These are phyloP conservation scores for Scalesia atractyloides DNA, from an alignment of 129 eudicot genomes.

Conservation along the genomic window DNA sequence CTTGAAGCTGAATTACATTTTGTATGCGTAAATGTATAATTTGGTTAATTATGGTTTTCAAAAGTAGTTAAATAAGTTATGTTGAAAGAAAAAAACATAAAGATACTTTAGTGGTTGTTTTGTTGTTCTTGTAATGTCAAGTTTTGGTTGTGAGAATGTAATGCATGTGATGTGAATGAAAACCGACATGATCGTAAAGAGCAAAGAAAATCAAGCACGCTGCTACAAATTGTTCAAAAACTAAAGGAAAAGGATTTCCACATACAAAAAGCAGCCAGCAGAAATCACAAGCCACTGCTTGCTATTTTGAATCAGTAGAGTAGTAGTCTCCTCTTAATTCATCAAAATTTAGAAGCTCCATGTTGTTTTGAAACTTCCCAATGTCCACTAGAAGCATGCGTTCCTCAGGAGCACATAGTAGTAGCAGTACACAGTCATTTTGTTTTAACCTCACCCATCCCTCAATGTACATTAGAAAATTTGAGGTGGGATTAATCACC, in stretches of 20 bases:
- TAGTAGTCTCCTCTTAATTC: not conserved
- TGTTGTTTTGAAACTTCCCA: not conserved
- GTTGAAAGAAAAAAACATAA: too few relatives aligned
- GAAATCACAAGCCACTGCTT: constrained; percentile 24
- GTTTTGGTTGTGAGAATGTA: too few relatives aligned
- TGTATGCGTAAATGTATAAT: too few relatives aligned
- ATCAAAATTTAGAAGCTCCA: constrained; percentile 59
- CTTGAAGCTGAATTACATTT: too few relatives aligned
- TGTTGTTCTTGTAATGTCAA: too few relatives aligned
- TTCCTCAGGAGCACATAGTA: constrained; percentile 20
- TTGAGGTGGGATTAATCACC: constrained; percentile 41
- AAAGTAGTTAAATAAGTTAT: too few relatives aligned
- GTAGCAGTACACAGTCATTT: constrained; percentile 26
- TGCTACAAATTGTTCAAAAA: constrained; percentile 2
- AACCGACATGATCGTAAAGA: not conserved
- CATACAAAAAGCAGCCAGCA: not conserved
- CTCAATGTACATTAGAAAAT: constrained; percentile 55
- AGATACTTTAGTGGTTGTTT: too few relatives aligned
- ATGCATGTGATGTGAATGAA: too few relatives aligned
- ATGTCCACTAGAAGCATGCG: constrained; percentile 1
- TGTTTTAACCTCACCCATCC: constrained; percentile 39
- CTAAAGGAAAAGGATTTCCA: constrained; percentile 6
- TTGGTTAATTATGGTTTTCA: too few relatives aligned
- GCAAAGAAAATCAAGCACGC: constrained; percentile 1
- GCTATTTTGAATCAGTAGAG: not conserved